Base-by-base conservation (phyloP, 2,329 filamentous ascomycete species). In the Diaporthe sp. region DNA sequence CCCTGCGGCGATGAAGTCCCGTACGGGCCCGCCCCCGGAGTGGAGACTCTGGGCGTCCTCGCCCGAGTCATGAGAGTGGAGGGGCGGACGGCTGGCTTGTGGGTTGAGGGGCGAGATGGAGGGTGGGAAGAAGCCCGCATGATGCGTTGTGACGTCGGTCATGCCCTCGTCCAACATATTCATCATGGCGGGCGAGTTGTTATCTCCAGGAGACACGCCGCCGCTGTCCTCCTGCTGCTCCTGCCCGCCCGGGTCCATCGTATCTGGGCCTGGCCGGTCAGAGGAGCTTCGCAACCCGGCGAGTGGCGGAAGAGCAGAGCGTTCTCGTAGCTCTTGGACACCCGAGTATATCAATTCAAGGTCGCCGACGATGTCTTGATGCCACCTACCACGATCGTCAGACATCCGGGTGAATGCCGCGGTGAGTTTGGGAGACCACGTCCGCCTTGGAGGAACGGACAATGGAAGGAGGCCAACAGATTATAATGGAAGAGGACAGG, bases 1-100 rank as follows among this genome's bases (percentile, higher is more conserved):
- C 0, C 88, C 88, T 0, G 80, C 79, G 1, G 82, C 79, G 25
- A 85, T 82, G 4, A 85, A 82, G 74, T 85, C 84, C 47, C 81
- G 60, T 35, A 71, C 35, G 30, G 38, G 17, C 28, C 52, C 55
- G 28, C 17, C 38, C 47, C 38, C 78, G 15, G 60, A 58, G 42
- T 64, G n/a, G 58, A 71, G 38, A 38, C 55, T 68, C 40, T 38
- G 61, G n/a, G 19, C 33, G 40, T 67, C 50, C 72, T 73, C 71
- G 47, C 40, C 40, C 35, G 72, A 67, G 38, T 74, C 72, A 57
- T 52, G 50, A 35, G 52, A 70, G 15, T 33, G 38, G 33, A 57
- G 54, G 30, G 66, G 40, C n/a, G 60, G 61, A n/a, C 25, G 66
- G 8, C 54, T 42, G 33, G 40, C 15, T 74, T 79, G 47, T n/a